Evolutionary conservation across 1,284 basidiomycete species (phyloP), one percentile per base, ranked within the genome.

Genomic region (Rhodofomes roseus): DNA sequence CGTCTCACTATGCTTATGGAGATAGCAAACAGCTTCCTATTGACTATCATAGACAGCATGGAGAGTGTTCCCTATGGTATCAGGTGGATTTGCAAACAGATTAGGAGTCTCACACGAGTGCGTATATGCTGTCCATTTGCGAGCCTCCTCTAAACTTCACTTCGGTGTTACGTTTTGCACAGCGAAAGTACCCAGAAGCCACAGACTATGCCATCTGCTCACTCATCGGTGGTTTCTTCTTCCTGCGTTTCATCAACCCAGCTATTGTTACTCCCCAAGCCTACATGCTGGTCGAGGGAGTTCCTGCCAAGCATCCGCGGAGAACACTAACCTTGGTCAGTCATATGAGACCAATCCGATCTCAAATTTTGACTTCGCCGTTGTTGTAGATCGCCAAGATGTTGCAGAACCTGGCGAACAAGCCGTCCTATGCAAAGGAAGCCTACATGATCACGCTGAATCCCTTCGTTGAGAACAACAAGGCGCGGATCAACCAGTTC

Each of bases 81-180:
- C 65, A 85, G 97, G 65, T 99, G 97, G 97, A 99, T 99, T 70
- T 99, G 97, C 80, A 99, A 99, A 78, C 97, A 99, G 77, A 99
- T 99, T 73, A 83, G 95, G 65, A 96, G 93, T 77, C 77, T 99
- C 71, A 98, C 97, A 54, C 85, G 92, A 78, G 95, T 96, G 68
- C 66, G 86, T 76, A 5, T 12, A 52, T 44, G 41, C n/a, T 37
- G 12, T 48, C 9, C 14, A 9, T 50, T 18, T 4, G 9, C 25
- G n/a, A 36, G 1, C 7, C 11, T 20, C 22, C 16, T 9, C 41
- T 34, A 22, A 18, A 44, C 14, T 37, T 16, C 34, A n/a, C 20
- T 12, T 34, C 31, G 5, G 5, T 34, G 31, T 18, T 14, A 18
- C 20, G 22, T 40, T 58, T 12, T 64, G 23, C 3, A 4, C 72